Evolutionary conservation across 2,329 filamentous ascomycete genomes (phyloP), one percentile per base, ranked within the genome.

Genomic region (Mycosphaerella sp.): DNA sequence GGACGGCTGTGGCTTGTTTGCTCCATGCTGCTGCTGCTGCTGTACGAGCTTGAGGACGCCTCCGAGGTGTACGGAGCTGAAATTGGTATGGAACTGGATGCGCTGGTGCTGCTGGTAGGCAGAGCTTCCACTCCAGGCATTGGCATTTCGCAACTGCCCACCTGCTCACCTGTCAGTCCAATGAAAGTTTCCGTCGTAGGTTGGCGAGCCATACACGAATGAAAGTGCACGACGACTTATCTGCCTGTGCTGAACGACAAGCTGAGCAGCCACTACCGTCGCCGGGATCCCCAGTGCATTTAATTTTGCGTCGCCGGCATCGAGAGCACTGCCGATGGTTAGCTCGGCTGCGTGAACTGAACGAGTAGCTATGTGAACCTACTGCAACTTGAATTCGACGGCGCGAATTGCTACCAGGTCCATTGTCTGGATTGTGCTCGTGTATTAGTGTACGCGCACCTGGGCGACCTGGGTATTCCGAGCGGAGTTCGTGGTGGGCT

Each of bases 241-340:
- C 80, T 26, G 80, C 75, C 10, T 86, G 86, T 49, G 91, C 85
- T 57, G 78, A 82, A 65, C 83, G 86, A 75, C 92, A 97, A 70
- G 91, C 95, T 9, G 80, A 76, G 71, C 92, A 97, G n/a, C 85
- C 83, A 39, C 76, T 73, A n/a, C 86, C 86, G 65, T 85, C 82
- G 32, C 86, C 87, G 34, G 80, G 77, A 67, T 95, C 89, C 42
- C 92, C 92, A 66, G 87, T 95, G 74, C 92, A 97, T 63, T 89
- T 86, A 64, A 97, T 97, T 77, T 97, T 97, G 55, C 92, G 82
- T 74, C 92, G 91, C 57, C 92, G 83, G 72, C 92, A 97, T 62
- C 92, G 83, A 36, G 83, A 82, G 70, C 92, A 97, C 92, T 96
- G 60, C 5, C 10, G 45, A 29, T 29, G 10, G 11, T 14, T 45